Base-by-base conservation (phyloP, 2,329 filamentous ascomycete genomes). In the Fusarium sp. region DNA sequence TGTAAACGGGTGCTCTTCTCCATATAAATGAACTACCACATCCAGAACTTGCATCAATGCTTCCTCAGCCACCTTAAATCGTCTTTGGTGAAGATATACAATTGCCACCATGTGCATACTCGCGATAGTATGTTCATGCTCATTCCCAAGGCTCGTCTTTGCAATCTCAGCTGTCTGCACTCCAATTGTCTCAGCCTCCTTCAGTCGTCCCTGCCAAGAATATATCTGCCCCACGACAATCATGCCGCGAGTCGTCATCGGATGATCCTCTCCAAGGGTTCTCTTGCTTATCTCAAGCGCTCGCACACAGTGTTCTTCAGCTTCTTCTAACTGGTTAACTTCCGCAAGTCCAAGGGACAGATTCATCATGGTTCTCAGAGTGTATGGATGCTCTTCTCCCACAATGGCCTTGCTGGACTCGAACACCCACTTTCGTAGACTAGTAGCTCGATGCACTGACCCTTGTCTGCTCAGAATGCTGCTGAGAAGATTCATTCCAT, bases 171-270 rank as follows among this genome's bases (percentile, higher is more conserved):
- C 0, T 0, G 10, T 3, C 0, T 30, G 16, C 0, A 0, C 5
- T 2, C 15, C 12, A 0, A 61, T 11, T 1, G 9, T 8, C 12
- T 34, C 2, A n/a, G 44, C 12, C 2, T 58, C 42, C 8, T 36
- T 5, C 6, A n/a, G 18, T 3, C 9, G 37, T 0, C 8, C 13
- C 0, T 15, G 1, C 0, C 0, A 0, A 2, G 0, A 0, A 8
- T 60, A 33, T n/a, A 31, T 16, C 0, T 0, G 0, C 0, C 6
- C 13, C 4, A 59, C 3, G 0, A 1, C 0, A 3, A 0, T 0
- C 36, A n/a, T 42, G 4, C 0, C 16, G 1, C 0, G 0, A 0
- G 12, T 0, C 13, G 42, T 44, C 0, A 0, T 0, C 0, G 0
- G 0, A 10, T 59, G 0, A 2, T 1, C 6, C 9, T 38, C 31